Evolutionary conservation across 2,329 filamentous ascomycete species (phyloP).

Genomic region (Venturiaceae sp.): DNA sequence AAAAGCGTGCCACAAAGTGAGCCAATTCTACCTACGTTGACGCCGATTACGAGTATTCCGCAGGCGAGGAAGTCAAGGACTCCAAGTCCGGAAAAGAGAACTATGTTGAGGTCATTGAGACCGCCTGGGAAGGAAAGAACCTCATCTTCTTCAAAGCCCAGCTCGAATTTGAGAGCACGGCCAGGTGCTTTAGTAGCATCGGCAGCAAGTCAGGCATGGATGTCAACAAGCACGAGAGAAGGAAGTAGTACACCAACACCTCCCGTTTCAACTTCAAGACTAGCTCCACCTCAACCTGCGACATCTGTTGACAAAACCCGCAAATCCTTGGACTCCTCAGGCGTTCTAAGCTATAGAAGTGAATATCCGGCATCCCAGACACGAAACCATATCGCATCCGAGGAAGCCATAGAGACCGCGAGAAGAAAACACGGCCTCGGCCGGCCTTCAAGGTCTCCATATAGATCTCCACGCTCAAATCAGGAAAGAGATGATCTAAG

Average conservation of each 20-base stretch:
- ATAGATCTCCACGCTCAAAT: neutral
- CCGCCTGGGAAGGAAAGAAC: slow-evolving; percentile 26
- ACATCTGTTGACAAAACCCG: neutral
- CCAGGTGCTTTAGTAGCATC: slow-evolving; percentile 44
- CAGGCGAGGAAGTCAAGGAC: slow-evolving; percentile 39
- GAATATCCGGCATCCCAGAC: slow-evolving; percentile 1
- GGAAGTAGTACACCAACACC: neutral
- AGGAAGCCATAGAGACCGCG: slow-evolving; percentile 5
- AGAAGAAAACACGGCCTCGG: slow-evolving; percentile 5
- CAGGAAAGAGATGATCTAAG: neutral
- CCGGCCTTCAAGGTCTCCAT: neutral
- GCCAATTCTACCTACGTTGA: slow-evolving; percentile 19
- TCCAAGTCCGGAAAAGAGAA: slow-evolving; percentile 50
- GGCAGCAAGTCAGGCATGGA: slow-evolving; percentile 55
- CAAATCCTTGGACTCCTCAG: neutral
- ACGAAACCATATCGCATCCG: neutral
- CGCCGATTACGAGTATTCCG: slow-evolving; percentile 20
- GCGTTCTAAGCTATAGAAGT: neutral
- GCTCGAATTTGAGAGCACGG: neutral
- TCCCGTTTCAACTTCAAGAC: neutral
- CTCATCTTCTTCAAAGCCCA: slow-evolving; percentile 30
- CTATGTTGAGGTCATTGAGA: slow-evolving; percentile 46
- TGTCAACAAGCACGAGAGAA: neutral
- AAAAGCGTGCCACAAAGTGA: slow-evolving; percentile 8
- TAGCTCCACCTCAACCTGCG: neutral